Evolutionary conservation across 129 eudicot species (phyloP).

Genomic region (Apium graveolens): DNA sequence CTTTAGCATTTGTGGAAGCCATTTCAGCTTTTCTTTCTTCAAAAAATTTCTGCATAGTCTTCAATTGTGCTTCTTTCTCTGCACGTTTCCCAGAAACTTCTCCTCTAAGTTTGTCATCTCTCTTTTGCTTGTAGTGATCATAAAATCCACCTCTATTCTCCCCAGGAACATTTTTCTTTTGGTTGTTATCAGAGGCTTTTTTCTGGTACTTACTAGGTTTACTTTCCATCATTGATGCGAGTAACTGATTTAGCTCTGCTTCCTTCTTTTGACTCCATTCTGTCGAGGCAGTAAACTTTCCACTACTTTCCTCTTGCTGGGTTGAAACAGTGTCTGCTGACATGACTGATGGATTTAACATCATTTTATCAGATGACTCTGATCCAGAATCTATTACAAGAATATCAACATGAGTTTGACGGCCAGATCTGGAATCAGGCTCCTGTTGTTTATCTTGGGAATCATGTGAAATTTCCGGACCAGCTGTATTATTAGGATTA

Average conservation of each 20-base stretch:
- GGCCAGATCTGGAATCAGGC: slow-evolving; percentile 15
- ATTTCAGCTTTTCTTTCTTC: slow-evolving; percentile 56
- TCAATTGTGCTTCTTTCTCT: slow-evolving; percentile 53
- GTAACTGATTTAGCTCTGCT: slow-evolving; percentile 63
- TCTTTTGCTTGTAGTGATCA: slow-evolving; percentile 62
- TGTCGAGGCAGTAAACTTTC: slow-evolving; percentile 51
- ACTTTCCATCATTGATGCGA: slow-evolving; percentile 59
- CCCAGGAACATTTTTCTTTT: slow-evolving; percentile 27
- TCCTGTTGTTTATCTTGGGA: slow-evolving; percentile 24
- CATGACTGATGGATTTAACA: slow-evolving; percentile 14
- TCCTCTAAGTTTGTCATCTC: slow-evolving; percentile 57
- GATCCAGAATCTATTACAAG: slow-evolving; percentile 21
- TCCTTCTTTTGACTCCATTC: slow-evolving; percentile 75
- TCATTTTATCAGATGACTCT: slow-evolving; percentile 25
- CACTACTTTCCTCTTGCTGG: slow-evolving; percentile 39
- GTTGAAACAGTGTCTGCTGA: slow-evolving; percentile 27
- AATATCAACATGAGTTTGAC: slow-evolving; percentile 25
- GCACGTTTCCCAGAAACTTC: slow-evolving; percentile 45
- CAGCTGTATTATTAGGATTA: slow-evolving; percentile 25
- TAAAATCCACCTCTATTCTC: slow-evolving; percentile 54
- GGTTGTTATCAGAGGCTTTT: slow-evolving; percentile 24
- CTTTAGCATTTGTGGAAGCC: slow-evolving; percentile 32
- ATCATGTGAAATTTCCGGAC: slow-evolving; percentile 11
- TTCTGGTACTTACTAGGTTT: slow-evolving; percentile 39
- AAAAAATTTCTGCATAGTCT: slow-evolving; percentile 44